A percentile compares a stretch with the other conserved stretches of the same genome.
phyloP scores from a whole-genome alignment of 139 green algal species.

The Monoraphidium neglectum region DNA sequence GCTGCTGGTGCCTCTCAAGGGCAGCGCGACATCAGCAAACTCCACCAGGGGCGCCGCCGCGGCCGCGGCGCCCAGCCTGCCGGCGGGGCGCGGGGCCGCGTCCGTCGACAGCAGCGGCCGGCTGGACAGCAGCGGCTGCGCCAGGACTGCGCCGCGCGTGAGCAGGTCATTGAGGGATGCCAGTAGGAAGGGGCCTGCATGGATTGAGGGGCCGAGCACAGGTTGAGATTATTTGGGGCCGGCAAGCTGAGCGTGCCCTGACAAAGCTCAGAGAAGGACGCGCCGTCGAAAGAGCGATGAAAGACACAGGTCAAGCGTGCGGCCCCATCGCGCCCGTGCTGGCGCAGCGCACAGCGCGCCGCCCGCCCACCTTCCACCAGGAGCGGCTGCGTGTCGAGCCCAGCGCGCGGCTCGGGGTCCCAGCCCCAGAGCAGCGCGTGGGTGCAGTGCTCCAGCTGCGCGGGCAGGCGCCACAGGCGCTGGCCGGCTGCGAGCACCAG shows the following conservation, averaged over 20 bases:
- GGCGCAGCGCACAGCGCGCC: neutral
- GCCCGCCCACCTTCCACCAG: slow-evolving; percentile 21
- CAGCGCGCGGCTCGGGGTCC: slow-evolving; percentile 37
- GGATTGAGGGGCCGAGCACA: neutral
- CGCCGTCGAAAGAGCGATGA: neutral
- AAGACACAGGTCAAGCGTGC: neutral
- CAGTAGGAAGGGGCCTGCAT: slow-evolving; percentile 64
- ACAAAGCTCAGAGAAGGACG: neutral
- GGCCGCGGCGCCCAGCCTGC: neutral
- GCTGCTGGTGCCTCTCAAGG: neutral
- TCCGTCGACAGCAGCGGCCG: neutral
- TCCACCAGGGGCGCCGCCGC: neutral
- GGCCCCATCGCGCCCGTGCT: neutral
- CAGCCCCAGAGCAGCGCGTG: slow-evolving; percentile 75
- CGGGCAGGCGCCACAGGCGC: slow-evolving; percentile 61
- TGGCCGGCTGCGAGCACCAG: slow-evolving; percentile 72
- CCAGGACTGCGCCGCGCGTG: slow-evolving; percentile 64
- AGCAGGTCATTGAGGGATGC: slow-evolving; percentile 78
- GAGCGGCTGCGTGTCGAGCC: neutral
- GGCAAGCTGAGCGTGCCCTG: neutral
- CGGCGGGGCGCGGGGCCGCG: neutral
- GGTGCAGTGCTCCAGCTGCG: slow-evolving; percentile 43
- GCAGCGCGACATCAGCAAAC: slow-evolving; percentile 26
- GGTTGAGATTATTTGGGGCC: neutral
- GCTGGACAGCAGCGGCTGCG: slow-evolving; percentile 59